Conservation (phyloP, 2,329 filamentous ascomycete species). For the Cyphellophora attinorum region DNA sequence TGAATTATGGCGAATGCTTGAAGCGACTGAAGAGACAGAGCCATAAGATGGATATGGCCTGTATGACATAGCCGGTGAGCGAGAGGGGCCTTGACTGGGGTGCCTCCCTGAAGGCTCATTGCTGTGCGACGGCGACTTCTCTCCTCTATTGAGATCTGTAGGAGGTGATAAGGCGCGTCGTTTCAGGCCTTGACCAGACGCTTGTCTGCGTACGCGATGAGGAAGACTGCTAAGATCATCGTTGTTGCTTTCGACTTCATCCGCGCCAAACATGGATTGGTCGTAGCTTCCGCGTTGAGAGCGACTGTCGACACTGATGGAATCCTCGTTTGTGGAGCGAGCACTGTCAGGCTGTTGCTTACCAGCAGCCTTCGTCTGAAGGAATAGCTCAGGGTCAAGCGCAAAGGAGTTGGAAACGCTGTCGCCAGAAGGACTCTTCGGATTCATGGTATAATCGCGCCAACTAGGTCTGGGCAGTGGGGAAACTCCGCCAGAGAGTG, state of each 20-base stretch:
- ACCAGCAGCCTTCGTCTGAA: constrained; percentile 22
- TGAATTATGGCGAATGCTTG: constrained; percentile 50
- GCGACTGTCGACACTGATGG: constrained; percentile 37
- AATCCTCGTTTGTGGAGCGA: constrained; percentile 38
- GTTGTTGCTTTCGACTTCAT: constrained; percentile 30
- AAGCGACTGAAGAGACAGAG: constrained; percentile 58
- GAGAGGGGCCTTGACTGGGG: constrained; percentile 23
- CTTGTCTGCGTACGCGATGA: constrained; percentile 22
- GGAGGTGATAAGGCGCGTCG: constrained; percentile 56
- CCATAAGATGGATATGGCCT: constrained; percentile 41
- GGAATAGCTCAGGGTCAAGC: constrained; percentile 30
- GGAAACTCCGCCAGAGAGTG: constrained; percentile 31
- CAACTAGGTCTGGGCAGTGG: constrained; percentile 29
- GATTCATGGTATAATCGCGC: constrained; percentile 29
- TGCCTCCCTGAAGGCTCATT: not conserved
- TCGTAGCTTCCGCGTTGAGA: constrained; percentile 56
- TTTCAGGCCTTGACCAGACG: constrained; percentile 48
- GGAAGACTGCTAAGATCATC: constrained; percentile 31
- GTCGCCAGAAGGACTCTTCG: constrained; percentile 34
- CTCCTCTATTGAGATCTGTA: constrained; percentile 36
- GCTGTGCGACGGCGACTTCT: constrained; percentile 19
- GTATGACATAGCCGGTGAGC: constrained; percentile 44
- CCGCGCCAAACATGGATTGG: constrained; percentile 44
- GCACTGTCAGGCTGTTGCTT: constrained; percentile 41
- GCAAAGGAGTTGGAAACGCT: constrained; percentile 29